Base-by-base conservation (phyloP, 345 rosid species). In the Populus ilicifolia region DNA sequence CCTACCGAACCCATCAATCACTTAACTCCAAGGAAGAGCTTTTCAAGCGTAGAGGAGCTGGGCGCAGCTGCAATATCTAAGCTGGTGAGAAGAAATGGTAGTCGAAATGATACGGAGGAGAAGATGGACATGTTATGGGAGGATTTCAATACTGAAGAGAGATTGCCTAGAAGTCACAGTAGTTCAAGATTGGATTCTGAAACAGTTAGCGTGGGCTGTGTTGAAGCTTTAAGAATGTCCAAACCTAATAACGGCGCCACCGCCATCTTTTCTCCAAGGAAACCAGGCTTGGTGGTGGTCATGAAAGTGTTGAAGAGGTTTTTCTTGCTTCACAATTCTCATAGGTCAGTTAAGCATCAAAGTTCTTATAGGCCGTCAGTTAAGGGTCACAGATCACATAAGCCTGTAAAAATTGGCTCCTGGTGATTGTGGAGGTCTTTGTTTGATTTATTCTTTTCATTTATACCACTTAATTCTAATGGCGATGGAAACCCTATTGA, bases 81-180 rank as follows among this genome's bases (percentile, higher is more conserved):
- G 48, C 1, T 67, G 82, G 38, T 27, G 27, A 70, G 20, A 63
- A 44, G 69, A 61, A 39, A 33, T 2, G 17, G 20, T 2, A 36
- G 46, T 12, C 2, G 63, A 44, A 4, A 83, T 0, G 81, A 76
- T 21, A 59, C 74, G 67, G 91, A 82, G 68, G 92, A 94, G 66
- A 90, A 83, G 82, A 91, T 92, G 97, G 98, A 94, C 82, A 72
- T 88, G 85, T 69, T 94, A 69, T 94, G 98, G 98, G 98, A 94
- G 75, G 91, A 92, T 82, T 91, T 94, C 75, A 92, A 92, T 7
- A 69, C 50, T 68, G 90, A 90, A 72, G 96, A 91, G 7, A 17
- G 20, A 20, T 56, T 87, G 20, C 73, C 70, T 0, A 77, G 83
- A 79, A 82, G 82, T 27, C 61, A 64, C 8, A 85, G 82, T 69